These are phyloP conservation scores for Ganoderma lucidum DNA, from an alignment of 1,284 basidiomycete species.

Conservation along the genomic window DNA sequence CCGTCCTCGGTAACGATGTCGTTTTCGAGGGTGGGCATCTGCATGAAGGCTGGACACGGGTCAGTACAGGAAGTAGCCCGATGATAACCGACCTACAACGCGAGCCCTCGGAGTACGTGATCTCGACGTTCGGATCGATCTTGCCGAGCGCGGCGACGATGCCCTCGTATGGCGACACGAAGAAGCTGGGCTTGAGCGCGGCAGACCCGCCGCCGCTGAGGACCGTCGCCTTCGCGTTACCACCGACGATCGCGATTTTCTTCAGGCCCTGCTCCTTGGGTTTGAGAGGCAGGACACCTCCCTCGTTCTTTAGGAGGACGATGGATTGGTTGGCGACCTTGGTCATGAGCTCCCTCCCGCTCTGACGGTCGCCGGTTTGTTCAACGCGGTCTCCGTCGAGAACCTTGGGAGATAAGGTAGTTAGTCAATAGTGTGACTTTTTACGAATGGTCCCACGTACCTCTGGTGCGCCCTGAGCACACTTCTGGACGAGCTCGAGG, in stretches of 20 bases:
- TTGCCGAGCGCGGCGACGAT: slow-evolving; percentile 60
- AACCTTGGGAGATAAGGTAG: slow-evolving; percentile 46
- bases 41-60: slow-evolving; percentile 58
- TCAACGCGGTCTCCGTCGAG: slow-evolving; percentile 74
- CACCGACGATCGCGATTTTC: slow-evolving; percentile 80
- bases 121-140: slow-evolving; percentile 52
- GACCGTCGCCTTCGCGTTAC: slow-evolving; percentile 74
- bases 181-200: slow-evolving; percentile 75
- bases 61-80: neutral
- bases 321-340: slow-evolving; percentile 70
- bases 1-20: slow-evolving; percentile 66
- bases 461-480: slow-evolving; percentile 67
- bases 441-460: slow-evolving; percentile 42
- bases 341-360: slow-evolving; percentile 68
- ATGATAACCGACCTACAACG: slow-evolving; percentile 48
- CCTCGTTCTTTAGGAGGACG: slow-evolving; percentile 79
- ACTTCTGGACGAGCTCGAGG: slow-evolving; percentile 69
- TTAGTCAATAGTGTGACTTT: neutral
- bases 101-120: slow-evolving; percentile 71
- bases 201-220: slow-evolving; percentile 83
- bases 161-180: slow-evolving; percentile 76
- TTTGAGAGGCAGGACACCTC: slow-evolving; percentile 65
- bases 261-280: slow-evolving; percentile 52
- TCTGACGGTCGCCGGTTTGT: slow-evolving; percentile 64
- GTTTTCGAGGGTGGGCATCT: slow-evolving; percentile 69